Conservation (phyloP, 2,329 filamentous ascomycete species). For the Aspergillus caelatus region DNA sequence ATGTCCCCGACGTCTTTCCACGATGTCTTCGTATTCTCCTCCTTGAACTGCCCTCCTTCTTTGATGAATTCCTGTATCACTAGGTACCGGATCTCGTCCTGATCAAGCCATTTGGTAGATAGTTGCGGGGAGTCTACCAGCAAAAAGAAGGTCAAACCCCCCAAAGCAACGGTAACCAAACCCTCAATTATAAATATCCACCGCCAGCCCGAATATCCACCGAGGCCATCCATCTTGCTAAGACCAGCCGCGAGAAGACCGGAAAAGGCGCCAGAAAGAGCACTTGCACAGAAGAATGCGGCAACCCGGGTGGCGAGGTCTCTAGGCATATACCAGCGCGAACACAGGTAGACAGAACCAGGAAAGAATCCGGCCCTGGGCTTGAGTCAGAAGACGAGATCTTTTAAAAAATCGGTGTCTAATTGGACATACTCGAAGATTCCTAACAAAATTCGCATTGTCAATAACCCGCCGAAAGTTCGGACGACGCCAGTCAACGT, state of each 20-base stretch:
- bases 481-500: slow-evolving; percentile 53
- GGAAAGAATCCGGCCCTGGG: slow-evolving; percentile 34
- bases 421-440: slow-evolving; percentile 33
- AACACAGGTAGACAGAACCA: slow-evolving; percentile 29
- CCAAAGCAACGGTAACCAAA: slow-evolving; percentile 22
- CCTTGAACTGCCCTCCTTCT: slow-evolving; percentile 10
- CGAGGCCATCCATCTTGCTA: slow-evolving; percentile 24
- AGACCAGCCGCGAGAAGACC: slow-evolving; percentile 41
- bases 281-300: slow-evolving; percentile 28
- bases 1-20: slow-evolving; percentile 13
- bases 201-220: slow-evolving; percentile 22
- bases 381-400: slow-evolving; percentile 17
- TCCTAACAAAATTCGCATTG: slow-evolving; percentile 50
- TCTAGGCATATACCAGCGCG: slow-evolving; percentile 44
- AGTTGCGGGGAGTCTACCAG: slow-evolving; percentile 45
- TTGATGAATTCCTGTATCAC: slow-evolving; percentile 16
- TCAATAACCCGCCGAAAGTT: slow-evolving; percentile 49
- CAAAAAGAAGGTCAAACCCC: slow-evolving; percentile 18
- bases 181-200: slow-evolving; percentile 55
- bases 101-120: slow-evolving; percentile 39
- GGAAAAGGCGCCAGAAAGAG: slow-evolving; percentile 36
- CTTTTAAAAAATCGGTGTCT: too few species aligned
- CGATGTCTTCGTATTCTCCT: neutral
- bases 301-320: slow-evolving; percentile 29
- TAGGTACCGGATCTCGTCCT: slow-evolving; percentile 34